These are phyloP conservation scores for Tuber melanosporum DNA, from an alignment of 495 filamentous ascomycete genomes.

Conservation along the genomic window DNA sequence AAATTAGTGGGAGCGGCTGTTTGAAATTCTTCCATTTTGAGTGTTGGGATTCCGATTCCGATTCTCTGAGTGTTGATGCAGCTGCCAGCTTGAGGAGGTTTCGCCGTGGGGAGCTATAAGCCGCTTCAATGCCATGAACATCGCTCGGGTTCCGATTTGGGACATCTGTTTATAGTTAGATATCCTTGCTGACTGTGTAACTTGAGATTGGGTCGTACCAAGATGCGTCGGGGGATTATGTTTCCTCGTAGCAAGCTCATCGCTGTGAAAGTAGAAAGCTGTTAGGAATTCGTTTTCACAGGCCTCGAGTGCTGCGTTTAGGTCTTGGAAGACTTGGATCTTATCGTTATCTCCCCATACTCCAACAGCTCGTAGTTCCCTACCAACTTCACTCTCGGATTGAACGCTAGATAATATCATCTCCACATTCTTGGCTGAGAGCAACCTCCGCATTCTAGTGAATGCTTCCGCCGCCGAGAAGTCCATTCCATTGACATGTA, in stretches of 20 bases:
- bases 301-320: constrained; percentile 86
- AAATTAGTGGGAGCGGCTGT: constrained; percentile 80
- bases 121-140: constrained; percentile 46
- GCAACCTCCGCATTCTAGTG: constrained; percentile 77
- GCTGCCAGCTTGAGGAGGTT: constrained; percentile 72
- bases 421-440: constrained; percentile 63
- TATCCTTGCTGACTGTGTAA: background rate
- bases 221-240: constrained; percentile 13
- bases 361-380: constrained; percentile 70
- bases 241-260: constrained; percentile 18
- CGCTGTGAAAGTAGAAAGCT: constrained; percentile 58
- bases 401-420: constrained; percentile 76
- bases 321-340: constrained; percentile 72
- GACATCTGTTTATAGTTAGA: constrained; percentile 33
- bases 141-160: constrained; percentile 23
- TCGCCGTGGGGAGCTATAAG: constrained; percentile 71
- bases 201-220: constrained; percentile 14
- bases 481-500: constrained; percentile 83
- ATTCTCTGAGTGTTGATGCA: constrained; percentile 57
- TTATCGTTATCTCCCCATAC: constrained; percentile 60
- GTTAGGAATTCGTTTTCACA: constrained; percentile 94
- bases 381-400: constrained; percentile 64
- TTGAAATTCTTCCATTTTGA: constrained; percentile 73
- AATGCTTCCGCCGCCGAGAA: constrained; percentile 95
- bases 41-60: constrained; percentile 49